Percentiles rank a stretch among this genome's conserved stretches.
These are phyloP conservation scores for Maudiozyma turicensis DNA, from an alignment of 805 yeast genomes.

Conservation along the genomic window DNA sequence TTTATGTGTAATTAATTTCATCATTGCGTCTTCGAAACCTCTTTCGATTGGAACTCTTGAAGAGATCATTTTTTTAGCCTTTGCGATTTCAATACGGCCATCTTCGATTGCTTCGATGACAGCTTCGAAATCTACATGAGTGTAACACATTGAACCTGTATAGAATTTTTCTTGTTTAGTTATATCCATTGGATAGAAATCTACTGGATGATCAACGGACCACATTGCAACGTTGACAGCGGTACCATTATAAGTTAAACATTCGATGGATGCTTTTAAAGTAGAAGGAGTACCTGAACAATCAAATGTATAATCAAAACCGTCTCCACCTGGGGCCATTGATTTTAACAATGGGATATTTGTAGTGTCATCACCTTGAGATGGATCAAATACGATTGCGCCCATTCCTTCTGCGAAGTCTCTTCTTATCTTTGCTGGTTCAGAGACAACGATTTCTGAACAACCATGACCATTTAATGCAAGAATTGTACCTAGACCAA, in stretches of 20 bases:
- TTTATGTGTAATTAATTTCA: conserved; percentile 40
- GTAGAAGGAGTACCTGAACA: conserved; percentile 46
- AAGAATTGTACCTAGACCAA: conserved; percentile 49
- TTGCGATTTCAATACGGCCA: conserved; percentile 37
- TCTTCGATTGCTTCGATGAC: conserved; percentile 43
- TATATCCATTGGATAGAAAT: conserved; percentile 46
- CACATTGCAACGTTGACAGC: conserved; percentile 61
- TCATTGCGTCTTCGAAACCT: conserved; percentile 43
- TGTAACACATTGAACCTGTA: conserved; percentile 57
- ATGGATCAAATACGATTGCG: conserved; percentile 43
- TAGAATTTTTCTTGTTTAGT: conserved; percentile 45
- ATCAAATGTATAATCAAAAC: conserved; percentile 43
- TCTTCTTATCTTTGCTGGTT: conserved; percentile 44
- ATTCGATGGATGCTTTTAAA: conserved; percentile 40
- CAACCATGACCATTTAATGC: conserved; percentile 48
- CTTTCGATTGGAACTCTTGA: conserved; percentile 40
- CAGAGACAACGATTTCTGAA: conserved; percentile 41
- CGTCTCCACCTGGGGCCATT: conserved; percentile 36
- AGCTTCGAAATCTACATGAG: conserved; percentile 46
- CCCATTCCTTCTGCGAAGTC: conserved; percentile 41
- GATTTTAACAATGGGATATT: conserved; percentile 31
- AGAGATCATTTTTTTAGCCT: conserved; percentile 42
- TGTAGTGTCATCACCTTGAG: conserved; percentile 29
- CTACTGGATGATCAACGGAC: conserved; percentile 39
- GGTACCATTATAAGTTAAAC: conserved; percentile 44